phyloP scores from a whole-genome alignment of 2,329 filamentous ascomycete species.

The Metarhizium sp. region DNA sequence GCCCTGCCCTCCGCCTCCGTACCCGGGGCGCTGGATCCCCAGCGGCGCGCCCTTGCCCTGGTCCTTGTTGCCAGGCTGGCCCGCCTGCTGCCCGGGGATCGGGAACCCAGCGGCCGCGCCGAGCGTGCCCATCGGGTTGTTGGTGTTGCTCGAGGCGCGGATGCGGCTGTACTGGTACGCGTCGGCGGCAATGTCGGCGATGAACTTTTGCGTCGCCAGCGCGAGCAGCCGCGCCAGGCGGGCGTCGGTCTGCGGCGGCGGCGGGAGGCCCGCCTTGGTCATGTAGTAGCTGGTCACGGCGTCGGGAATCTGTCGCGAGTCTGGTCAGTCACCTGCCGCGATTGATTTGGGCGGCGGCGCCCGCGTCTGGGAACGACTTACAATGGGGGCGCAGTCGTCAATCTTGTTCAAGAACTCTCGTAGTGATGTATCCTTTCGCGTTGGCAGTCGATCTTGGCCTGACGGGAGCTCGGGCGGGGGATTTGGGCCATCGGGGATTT shows the following conservation, averaged over 20 bases:
- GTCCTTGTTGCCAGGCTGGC: constrained; percentile 46
- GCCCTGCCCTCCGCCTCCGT: constrained; percentile 80
- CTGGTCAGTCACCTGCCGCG: not conserved
- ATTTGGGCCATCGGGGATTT: constrained; percentile 7
- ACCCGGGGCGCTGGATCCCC: constrained; percentile 69
- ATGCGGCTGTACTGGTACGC: constrained; percentile 97
- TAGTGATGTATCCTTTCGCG: constrained; percentile 84
- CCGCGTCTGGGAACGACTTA: constrained; percentile 34
- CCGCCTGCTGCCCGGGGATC: constrained; percentile 52
- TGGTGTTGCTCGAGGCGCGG: constrained; percentile 75
- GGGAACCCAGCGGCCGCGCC: constrained; percentile 65
- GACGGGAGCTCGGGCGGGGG: constrained; percentile 34
- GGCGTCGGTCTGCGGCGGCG: constrained; percentile 80
- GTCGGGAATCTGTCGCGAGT: constrained; percentile 67
- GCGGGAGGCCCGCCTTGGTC: constrained; percentile 87
- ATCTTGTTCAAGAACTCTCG: constrained; percentile 93
- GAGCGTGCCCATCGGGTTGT: constrained; percentile 84
- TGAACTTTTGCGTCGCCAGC: constrained; percentile 97
- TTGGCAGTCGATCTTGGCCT: constrained; percentile 54
- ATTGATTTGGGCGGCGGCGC: no score
- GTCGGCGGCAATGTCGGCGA: constrained; percentile 93
- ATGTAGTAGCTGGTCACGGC: constrained; percentile 98
- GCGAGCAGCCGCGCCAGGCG: constrained; percentile 88
- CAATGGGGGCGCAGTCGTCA: constrained; percentile 96
- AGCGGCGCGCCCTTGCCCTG: constrained; percentile 50